Conservation (phyloP, 768 basidiomycete genomes). For the Phlegmacium glaucopus region DNA sequence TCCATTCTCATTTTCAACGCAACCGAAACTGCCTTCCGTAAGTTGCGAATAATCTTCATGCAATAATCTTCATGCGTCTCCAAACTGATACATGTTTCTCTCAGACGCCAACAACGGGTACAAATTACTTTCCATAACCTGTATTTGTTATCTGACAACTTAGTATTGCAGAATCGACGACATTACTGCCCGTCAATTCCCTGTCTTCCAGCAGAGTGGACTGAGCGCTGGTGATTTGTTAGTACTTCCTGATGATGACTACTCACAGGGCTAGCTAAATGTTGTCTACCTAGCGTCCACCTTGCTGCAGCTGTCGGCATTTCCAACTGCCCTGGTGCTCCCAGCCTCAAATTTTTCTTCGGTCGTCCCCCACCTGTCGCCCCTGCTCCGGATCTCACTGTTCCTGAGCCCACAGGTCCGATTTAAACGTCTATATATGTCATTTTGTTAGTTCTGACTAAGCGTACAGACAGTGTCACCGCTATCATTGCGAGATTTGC, state of each 20-base stretch:
- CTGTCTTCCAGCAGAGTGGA: constrained; percentile 9
- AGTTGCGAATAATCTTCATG: background rate
- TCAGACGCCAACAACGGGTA: constrained; percentile 17
- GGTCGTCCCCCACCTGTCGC: constrained; percentile 22
- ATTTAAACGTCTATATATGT: background rate
- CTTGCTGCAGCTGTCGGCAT: constrained; percentile 22
- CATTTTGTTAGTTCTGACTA: background rate
- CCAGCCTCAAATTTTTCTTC: constrained; percentile 26
- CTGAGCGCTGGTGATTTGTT: constrained; percentile 17
- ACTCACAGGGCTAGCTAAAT: background rate
- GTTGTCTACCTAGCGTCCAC: constrained; percentile 9
- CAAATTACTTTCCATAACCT: background rate
- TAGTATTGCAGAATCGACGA: constrained; percentile 10
- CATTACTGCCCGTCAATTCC: constrained; percentile 15
- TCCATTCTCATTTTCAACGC: constrained; percentile 23
- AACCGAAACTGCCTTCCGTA: constrained; percentile 22
- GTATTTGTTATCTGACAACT: too few relatives aligned
- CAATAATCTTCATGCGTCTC: too few relatives aligned
- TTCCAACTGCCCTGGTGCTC: constrained; percentile 34
- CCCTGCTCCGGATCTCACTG: constrained; percentile 19
- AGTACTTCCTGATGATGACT: background rate
- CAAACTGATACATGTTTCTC: constrained; percentile 7
- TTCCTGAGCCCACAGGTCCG: constrained; percentile 13
- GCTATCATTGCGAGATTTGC: constrained; percentile 21
- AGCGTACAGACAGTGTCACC: constrained; percentile 17